Evolutionary conservation across 2,329 filamentous ascomycete genomes (phyloP).

Genomic region (Fusarium guadeloupense): DNA sequence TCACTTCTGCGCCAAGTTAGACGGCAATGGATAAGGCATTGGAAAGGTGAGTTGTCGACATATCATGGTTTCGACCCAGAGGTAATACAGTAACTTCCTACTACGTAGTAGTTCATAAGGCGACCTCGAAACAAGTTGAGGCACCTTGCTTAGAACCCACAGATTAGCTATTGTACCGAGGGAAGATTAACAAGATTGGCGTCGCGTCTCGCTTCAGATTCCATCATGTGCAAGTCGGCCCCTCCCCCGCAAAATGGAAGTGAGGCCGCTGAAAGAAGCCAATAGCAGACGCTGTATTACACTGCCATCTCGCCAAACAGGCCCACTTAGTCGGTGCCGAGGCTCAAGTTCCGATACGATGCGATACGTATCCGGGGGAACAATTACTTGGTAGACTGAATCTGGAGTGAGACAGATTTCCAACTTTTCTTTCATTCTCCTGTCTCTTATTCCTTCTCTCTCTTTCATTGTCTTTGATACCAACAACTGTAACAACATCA

Average conservation of each 20-base stretch:
- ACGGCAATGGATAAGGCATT: too few species aligned
- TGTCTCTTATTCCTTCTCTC: not conserved
- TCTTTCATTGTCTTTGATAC: not conserved
- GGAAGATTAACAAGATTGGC: conserved; percentile 25
- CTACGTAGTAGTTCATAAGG: too few species aligned
- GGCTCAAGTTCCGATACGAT: conserved; percentile 22
- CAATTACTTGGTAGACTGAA: too few species aligned
- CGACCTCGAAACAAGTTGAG: too few species aligned
- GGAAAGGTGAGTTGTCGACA: too few species aligned
- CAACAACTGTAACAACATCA: not conserved
- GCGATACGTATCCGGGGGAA: not conserved
- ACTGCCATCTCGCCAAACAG: conserved; percentile 4
- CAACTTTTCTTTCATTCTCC: not conserved
- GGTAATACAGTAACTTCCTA: too few species aligned
- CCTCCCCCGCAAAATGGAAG: conserved; percentile 37
- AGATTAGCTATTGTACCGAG: conserved; percentile 1
- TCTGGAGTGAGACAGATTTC: conserved; percentile 19
- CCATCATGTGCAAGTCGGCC: conserved; percentile 33
- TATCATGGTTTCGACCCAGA: too few species aligned
- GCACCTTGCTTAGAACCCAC: too few species aligned
- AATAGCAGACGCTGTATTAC: conserved; percentile 26
- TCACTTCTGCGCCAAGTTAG: too few species aligned
- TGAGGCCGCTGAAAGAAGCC: conserved; percentile 11
- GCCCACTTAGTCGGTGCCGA: conserved; percentile 37
- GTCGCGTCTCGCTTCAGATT: not conserved